Evolutionary conservation across 371 early-diverging fungal species (phyloP), one percentile per base, ranked within the genome.

Genomic region (Mortierella sp.): DNA sequence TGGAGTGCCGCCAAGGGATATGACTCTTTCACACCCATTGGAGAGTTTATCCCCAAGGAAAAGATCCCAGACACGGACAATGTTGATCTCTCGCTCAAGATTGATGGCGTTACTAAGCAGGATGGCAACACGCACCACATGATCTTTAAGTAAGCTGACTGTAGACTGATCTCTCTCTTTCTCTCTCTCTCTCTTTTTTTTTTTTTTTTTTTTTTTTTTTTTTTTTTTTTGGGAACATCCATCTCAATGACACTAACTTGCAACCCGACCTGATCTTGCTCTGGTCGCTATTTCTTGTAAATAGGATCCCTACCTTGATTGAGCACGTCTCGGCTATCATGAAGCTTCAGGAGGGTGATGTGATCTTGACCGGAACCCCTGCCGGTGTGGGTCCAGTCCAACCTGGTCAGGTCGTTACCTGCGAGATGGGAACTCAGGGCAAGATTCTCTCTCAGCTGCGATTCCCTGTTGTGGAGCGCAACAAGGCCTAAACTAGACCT

Each of bases 1-100:
- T 96, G 97, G 97, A 87, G 91, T 18, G 85, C 91, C 4, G 90
- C 96, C 16, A 97, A 97, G 82, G 98, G 98, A 0, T 96, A 90
- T 72, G 98, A 97, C 72, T 94, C 95, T 0, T 97, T 97, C 75
- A 92, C 94, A 19, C 96, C 97, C 16, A 84, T 96, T 51, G 90
- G 94, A 60, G 87, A 90, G 18, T 92, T 95, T 61, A 91, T 96
- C 50, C 87, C 90, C 16, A 91, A 90, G 64, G 82, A 77, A 23
- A 70, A 75, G 37, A 87, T 96, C 30, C 62, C 81, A 46, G 91
- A 96, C 72, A 88, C 95, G 4, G 72, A 85, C 62, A 87, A 92
- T 64, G 87, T 95, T 16, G 82, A 89, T 43, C 80, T 97, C 56
- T 93, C 91, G 93, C 86, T 94, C 23, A 46, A 85, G 86, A 80